A percentile compares a stretch with the other conserved stretches of the same genome.
Evolutionary conservation across 177 flowering plant species (phyloP).

Genomic region (Vitis hybrid): DNA sequence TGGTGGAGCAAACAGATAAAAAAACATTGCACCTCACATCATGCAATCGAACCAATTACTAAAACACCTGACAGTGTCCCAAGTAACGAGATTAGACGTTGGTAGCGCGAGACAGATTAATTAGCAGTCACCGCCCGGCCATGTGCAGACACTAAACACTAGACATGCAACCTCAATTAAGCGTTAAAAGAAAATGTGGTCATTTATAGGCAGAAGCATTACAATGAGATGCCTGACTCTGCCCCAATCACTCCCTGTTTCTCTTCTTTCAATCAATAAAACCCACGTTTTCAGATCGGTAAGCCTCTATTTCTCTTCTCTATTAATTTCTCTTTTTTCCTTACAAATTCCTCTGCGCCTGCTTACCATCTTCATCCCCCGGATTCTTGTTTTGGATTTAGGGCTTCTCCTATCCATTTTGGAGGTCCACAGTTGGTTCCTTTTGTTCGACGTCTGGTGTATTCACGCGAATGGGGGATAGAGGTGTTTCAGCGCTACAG

Average conservation of each 20-base stretch:
- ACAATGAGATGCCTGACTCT: constrained; percentile 22
- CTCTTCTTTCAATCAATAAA: not conserved
- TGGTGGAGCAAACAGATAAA: too few species aligned
- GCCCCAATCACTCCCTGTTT: constrained; percentile 12
- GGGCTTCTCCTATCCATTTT: constrained; percentile 11
- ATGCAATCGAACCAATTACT: too few species aligned
- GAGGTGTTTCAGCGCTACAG: constrained; percentile 13
- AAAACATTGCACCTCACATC: too few species aligned
- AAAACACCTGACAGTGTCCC: too few species aligned
- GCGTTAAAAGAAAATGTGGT: constrained; percentile 10
- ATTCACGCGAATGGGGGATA: constrained; percentile 17
- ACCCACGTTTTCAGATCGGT: not conserved
- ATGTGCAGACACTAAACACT: too few species aligned
- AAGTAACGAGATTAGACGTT: too few species aligned
- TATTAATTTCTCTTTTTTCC: not conserved
- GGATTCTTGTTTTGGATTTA: not conserved
- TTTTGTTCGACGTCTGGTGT: constrained; percentile 23
- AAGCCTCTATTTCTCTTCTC: not conserved
- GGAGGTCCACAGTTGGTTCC: constrained; percentile 22
- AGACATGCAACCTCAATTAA: too few species aligned
- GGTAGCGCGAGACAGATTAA: too few species aligned
- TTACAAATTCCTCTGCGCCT: constrained; percentile 3
- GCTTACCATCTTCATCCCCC: not conserved
- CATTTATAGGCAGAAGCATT: constrained; percentile 18
- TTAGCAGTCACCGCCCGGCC: too few species aligned